Base-by-base conservation (phyloP, 1,284 basidiomycete genomes). In the Malassezia caprae region DNA sequence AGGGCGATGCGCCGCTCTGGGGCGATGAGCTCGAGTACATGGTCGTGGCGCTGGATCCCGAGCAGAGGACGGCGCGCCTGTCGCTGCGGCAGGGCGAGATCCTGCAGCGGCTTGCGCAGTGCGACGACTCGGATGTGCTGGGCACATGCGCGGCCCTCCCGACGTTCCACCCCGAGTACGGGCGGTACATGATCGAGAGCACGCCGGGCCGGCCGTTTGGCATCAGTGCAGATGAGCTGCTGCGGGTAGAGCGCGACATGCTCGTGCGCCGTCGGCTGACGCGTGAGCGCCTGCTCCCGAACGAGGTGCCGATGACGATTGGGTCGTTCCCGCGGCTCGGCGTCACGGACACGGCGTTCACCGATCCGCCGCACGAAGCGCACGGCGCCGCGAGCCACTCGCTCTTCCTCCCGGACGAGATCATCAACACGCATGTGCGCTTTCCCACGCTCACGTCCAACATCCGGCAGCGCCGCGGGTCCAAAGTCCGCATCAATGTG, bases 1-100 rank as follows among this genome's bases (percentile, higher is more conserved):
- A 83, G n/a, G 90, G 90, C 10, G 91, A 98, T 70, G 85, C 86
- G 58, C 78, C 98, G 45, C 81, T 96, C n/a, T 99, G 94, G 94
- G 94, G 94, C 27, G 94, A 99, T 72, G 94, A 99, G 90, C 81
- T 99, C 69, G 94, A 99, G 76, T 96, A 96, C 76, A 88, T 98
- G 83, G 87, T 98, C 60, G 81, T 96, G 52, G 80, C 84, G 4
- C 86, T 96, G 72, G 87, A 96, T 76, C 80, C 88, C 61, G 78
- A 82, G 55, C 73, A 79, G 37, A 86, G 85, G 74, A 87, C 86
- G 61, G 94, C 90, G 1, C 84, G 83, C 61, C 80, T 99, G 24
- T 93, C 90, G 34, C 80, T 98, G 19, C 81, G 90, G 32, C 94
- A 98, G 77, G 85, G 85, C 2, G 91, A 98, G 78, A 94, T 98